A percentile compares a stretch with the other conserved stretches of the same genome.
Evolutionary conservation across 805 yeast genomes (phyloP).

Genomic region (Lachancea thermotolerans): DNA sequence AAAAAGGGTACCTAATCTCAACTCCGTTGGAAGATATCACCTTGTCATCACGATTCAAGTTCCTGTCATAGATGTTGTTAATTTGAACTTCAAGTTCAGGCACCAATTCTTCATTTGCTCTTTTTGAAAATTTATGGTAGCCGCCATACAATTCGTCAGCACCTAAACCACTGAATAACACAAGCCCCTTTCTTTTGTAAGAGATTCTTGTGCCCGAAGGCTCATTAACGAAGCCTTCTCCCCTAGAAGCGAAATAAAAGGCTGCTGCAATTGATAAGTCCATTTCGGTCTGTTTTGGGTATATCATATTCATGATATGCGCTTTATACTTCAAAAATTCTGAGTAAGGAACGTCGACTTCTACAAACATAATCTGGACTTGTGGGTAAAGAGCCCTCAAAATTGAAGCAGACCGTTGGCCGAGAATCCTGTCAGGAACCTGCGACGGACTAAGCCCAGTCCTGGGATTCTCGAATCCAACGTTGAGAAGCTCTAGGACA

Average conservation of each 20-base stretch:
- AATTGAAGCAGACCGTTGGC: constrained; percentile 52
- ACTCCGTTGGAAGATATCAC: constrained; percentile 82
- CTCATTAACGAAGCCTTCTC: constrained; percentile 34
- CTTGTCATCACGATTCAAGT: constrained; percentile 87
- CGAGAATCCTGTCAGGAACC: constrained; percentile 85
- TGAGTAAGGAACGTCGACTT: constrained; percentile 66
- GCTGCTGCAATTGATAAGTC: constrained; percentile 94
- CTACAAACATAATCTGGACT: constrained; percentile 45
- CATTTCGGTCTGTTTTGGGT: constrained; percentile 87
- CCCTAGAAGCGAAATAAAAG: constrained; percentile 81
- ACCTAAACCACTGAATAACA: constrained; percentile 85
- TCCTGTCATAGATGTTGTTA: constrained; percentile 65
- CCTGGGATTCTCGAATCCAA: constrained; percentile 87
- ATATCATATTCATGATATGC: constrained; percentile 59
- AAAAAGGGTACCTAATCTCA: constrained; percentile 82
- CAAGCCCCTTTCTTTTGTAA: constrained; percentile 53
- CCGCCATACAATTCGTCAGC: constrained; percentile 98
- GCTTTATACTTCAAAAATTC: constrained; percentile 48
- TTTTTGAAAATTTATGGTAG: constrained; percentile 68
- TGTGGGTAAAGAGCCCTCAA: constrained; percentile 40
- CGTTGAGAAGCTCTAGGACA: constrained; percentile 72
- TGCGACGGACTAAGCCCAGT: constrained; percentile 49
- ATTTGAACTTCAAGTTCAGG: constrained; percentile 66
- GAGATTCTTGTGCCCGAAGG: constrained; percentile 12
- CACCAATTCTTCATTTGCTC: constrained; percentile 39